These are phyloP conservation scores for Paralagenidium karlingii DNA, from an alignment of 352 stramenopile genomes.

Conservation along the genomic window DNA sequence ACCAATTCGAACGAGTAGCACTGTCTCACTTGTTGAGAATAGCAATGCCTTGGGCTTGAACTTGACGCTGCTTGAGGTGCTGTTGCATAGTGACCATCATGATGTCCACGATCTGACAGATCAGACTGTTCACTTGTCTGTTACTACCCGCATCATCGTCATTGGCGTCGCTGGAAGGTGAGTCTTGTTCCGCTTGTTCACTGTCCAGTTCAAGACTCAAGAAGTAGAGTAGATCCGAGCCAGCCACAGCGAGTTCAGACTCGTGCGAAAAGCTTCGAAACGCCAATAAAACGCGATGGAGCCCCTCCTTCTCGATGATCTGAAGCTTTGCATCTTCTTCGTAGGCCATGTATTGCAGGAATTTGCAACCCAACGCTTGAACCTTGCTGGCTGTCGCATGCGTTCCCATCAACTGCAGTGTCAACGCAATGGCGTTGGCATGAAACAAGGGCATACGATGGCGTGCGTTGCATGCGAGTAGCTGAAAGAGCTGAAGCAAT, in stretches of 20 bases:
- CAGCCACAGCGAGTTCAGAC: constrained; percentile 19
- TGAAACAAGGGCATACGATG: constrained; percentile 18
- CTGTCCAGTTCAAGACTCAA: constrained; percentile 36
- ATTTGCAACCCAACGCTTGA: constrained; percentile 41
- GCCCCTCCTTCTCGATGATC: constrained; percentile 16
- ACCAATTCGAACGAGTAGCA: too few relatives aligned
- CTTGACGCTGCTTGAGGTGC: constrained; percentile 15
- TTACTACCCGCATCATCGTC: constrained; percentile 3
- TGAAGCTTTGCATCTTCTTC: constrained; percentile 36
- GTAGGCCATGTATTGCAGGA: constrained; percentile 53
- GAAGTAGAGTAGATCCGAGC: constrained; percentile 40
- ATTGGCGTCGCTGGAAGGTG: too few relatives aligned
- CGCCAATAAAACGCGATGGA: constrained; percentile 19
- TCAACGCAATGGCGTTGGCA: constrained; percentile 14
- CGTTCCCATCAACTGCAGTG: constrained; percentile 18
- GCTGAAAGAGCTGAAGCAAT: constrained; percentile 34
- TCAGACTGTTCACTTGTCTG: background rate
- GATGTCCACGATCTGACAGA: constrained; percentile 11
- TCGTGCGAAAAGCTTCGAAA: constrained; percentile 20
- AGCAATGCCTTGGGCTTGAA: constrained; percentile 37
- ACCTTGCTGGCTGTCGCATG: constrained; percentile 14
- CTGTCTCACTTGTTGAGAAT: constrained; percentile 27
- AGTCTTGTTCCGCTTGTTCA: too few relatives aligned
- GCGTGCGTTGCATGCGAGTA: constrained; percentile 22
- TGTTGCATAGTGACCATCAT: constrained; percentile 20